phyloP scores from a whole-genome alignment of 805 yeast species.

The Barnettozyma vustinii region DNA sequence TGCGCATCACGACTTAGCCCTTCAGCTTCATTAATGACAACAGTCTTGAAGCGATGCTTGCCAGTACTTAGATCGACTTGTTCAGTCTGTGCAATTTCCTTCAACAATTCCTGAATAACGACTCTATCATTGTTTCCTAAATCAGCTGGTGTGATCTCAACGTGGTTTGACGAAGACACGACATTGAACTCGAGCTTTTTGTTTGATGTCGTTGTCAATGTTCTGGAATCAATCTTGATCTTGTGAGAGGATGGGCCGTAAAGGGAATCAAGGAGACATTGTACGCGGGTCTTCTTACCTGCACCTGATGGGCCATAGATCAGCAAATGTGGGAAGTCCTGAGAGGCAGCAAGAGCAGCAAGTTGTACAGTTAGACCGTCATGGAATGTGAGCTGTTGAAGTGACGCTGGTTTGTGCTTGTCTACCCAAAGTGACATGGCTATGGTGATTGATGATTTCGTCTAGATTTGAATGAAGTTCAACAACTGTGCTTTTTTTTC shows the following conservation, averaged over 20 bases:
- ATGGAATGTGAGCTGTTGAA: slow-evolving; percentile 65
- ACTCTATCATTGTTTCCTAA: slow-evolving; percentile 94
- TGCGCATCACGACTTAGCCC: slow-evolving; percentile 88
- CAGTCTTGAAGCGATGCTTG: slow-evolving; percentile 63
- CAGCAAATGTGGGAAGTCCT: slow-evolving; percentile 89
- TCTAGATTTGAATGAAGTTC: neutral
- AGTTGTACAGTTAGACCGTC: slow-evolving; percentile 57
- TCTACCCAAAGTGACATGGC: slow-evolving; percentile 95
- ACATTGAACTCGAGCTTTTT: slow-evolving; percentile 87
- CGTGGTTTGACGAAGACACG: slow-evolving; percentile 84
- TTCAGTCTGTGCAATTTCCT: slow-evolving; percentile 92
- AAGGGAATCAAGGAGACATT: slow-evolving; percentile 70
- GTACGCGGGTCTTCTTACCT: slow-evolving; percentile 91
- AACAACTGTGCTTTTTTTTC: neutral
- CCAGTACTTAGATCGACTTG: slow-evolving; percentile 73
- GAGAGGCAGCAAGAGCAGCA: slow-evolving; percentile 56
- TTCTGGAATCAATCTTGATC: slow-evolving; percentile 84
- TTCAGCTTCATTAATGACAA: slow-evolving; percentile 88
- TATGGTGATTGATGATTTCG: no score
- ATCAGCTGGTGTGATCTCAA: slow-evolving; percentile 95
- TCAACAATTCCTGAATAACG: slow-evolving; percentile 88
- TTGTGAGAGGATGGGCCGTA: slow-evolving; percentile 81
- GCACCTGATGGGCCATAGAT: slow-evolving; percentile 96
- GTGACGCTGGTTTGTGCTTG: slow-evolving; percentile 73
- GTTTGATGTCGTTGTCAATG: slow-evolving; percentile 67